Conservation (phyloP, 805 yeast species). For the Metschnikowia lochheadii region DNA sequence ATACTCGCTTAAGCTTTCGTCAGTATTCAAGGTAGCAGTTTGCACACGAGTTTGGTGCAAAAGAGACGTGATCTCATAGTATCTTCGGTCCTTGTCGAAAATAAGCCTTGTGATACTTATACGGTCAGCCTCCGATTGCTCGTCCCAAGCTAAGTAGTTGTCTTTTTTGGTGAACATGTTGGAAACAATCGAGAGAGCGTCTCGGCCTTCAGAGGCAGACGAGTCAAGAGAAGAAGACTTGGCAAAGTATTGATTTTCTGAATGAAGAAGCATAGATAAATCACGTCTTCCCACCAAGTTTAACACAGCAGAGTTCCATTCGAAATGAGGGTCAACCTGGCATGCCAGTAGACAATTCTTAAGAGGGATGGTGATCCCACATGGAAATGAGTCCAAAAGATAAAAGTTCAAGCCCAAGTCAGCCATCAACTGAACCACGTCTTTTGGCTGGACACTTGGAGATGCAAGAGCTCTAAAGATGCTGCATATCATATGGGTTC, state of each 20-base stretch:
- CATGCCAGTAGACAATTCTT: conserved; percentile 54
- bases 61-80: conserved; percentile 68
- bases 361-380: conserved; percentile 66
- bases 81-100: conserved; percentile 74
- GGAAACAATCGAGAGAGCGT: conserved; percentile 40
- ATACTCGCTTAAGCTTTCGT: conserved; percentile 48
- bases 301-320: conserved; percentile 44
- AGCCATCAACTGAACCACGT: conserved; percentile 59
- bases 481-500: conserved; percentile 55
- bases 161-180: conserved; percentile 39
- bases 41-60: conserved; percentile 70
- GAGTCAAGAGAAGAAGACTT: not conserved
- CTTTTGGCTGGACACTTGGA: conserved; percentile 44
- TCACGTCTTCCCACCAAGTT: conserved; percentile 69
- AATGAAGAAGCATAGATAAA: conserved; percentile 33
- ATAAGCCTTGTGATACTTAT: conserved; percentile 65
- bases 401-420: conserved; percentile 48
- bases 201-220: conserved; percentile 15
- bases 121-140: conserved; percentile 64
- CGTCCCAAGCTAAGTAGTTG: conserved; percentile 60
- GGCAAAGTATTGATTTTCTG: not conserved
- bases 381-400: conserved; percentile 66
- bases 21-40: conserved; percentile 39
- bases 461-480: conserved; percentile 63
- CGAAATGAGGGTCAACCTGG: conserved; percentile 49